Conservation (phyloP, 192 early-diverging fungal species). For the Coemansia sp. region DNA sequence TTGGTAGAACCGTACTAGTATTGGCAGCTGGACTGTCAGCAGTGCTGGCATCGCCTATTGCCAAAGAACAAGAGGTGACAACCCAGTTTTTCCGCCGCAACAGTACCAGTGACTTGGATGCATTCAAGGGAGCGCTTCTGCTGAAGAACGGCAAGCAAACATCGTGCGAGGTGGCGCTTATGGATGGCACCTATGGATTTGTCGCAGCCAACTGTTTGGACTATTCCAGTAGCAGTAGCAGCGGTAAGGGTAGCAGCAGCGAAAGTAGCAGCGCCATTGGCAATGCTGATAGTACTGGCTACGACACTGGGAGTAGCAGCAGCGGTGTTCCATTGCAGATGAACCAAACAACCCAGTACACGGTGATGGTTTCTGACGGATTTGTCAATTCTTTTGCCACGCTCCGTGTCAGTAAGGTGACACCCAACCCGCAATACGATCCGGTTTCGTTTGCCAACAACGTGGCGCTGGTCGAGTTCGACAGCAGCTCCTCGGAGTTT, state of each 20-base stretch:
- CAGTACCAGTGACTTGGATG: conserved; percentile 26
- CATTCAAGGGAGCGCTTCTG: conserved; percentile 42
- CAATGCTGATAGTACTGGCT: no score
- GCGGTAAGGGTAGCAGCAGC: not conserved
- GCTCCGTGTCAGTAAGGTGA: conserved; percentile 27
- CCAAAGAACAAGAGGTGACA: no score
- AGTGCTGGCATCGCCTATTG: conserved; percentile 5
- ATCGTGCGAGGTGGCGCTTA: conserved; percentile 45
- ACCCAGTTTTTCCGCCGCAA: conserved; percentile 14
- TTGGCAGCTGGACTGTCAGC: conserved; percentile 46
- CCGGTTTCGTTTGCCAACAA: conserved; percentile 49
- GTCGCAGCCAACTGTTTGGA: conserved; percentile 46
- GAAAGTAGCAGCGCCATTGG: not conserved
- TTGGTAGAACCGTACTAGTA: conserved; percentile 21
- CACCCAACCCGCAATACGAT: conserved; percentile 34
- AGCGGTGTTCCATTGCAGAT: not conserved
- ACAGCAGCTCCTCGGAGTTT: conserved; percentile 17
- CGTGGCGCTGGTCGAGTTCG: conserved; percentile 38
- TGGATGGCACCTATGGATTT: conserved; percentile 36
- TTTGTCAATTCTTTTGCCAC: conserved; percentile 17
- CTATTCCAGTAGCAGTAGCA: conserved; percentile 16
- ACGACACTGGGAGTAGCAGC: no score
- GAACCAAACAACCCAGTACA: conserved; percentile 28
- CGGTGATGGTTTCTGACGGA: conserved; percentile 28
- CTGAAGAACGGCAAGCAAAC: conserved; percentile 50